phyloP scores from a whole-genome alignment of 257 asterid species.

The Nicotiana obtusifolia region DNA sequence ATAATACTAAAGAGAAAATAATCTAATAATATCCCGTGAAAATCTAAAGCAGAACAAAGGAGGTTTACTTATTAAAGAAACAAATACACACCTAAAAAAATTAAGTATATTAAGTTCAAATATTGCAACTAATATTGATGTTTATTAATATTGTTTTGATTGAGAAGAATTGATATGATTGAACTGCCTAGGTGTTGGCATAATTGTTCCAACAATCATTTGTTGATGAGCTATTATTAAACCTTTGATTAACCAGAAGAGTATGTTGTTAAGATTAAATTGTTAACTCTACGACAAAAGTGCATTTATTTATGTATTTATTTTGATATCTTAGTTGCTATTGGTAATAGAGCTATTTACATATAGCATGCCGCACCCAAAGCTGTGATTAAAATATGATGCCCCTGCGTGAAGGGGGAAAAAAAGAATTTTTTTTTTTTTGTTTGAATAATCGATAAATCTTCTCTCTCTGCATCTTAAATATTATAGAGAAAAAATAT shows the following conservation, averaged over 20 bases:
- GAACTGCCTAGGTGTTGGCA: conserved; percentile 11
- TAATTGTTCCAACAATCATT: conserved; percentile 24
- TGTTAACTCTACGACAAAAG: conserved; percentile 13
- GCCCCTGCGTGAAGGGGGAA: neutral
- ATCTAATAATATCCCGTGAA: neutral
- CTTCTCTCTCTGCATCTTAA: neutral
- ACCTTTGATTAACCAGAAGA: neutral
- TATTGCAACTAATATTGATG: neutral
- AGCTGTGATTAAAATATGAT: neutral
- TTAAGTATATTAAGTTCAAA: neutral
- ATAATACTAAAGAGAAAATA: neutral
- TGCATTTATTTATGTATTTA: conserved; percentile 11
- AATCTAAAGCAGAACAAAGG: neutral
- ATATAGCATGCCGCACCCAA: neutral
- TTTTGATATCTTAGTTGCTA: conserved; percentile 14
- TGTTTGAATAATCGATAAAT: neutral
- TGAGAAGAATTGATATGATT: conserved; percentile 19
- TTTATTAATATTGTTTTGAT: neutral
- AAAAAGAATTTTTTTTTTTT: neutral
- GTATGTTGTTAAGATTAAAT: conserved; percentile 9
- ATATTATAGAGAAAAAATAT: neutral
- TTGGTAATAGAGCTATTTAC: conserved; percentile 2
- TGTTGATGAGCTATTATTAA: conserved; percentile 11
- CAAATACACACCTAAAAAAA: neutral
- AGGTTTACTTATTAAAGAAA: neutral